Base-by-base conservation (phyloP, 2,329 filamentous ascomycete genomes). In the Mycogone perniciosa region DNA sequence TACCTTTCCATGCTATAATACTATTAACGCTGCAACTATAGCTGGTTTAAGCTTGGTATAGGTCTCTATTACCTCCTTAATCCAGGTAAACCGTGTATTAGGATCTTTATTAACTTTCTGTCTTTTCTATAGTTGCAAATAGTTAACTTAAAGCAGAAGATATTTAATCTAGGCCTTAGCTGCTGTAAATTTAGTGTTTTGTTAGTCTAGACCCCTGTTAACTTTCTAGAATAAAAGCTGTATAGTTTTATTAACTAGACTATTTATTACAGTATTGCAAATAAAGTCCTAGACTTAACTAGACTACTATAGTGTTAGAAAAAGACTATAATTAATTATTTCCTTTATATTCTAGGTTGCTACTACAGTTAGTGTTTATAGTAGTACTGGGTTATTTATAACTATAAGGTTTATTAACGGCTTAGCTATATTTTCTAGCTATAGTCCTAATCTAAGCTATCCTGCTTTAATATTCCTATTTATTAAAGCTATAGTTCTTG, bases 71-170 rank as follows among this genome's bases (percentile, higher is more conserved):
- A 48, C 35, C 37, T 48, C 37, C 9, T 42, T 7, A 13, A 43
- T 48, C 38, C 30, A 10, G 13, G 42, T 43, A 30, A 48, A 42
- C 27, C 38, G 8, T n/a, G n/a, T 48, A 48, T 48, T 48, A n/a
- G 31, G 31, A 26, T 48, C 42, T 42, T 48, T 30, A 11, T 6
- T 11, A 4, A 48, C 46, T 31, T 42, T 48, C 13, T 42, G 4
- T 11, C 35, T 42, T 31, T 48, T 48, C 10, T 31, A 42, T 49
- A n/a, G 39, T 20, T 31, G 26, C 7, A 31, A 7, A 7, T 7
- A 33, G 35, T 49, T 10, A 43, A 49, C 9, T 35, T 35, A 27
- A 49, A 43, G 9, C 46, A 43, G 9, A 43, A 49, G 31, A 13
- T 27, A 26, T 8, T 13, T 6, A 35, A 49, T 43, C 10, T 37